A percentile compares a stretch with the other conserved stretches of the same genome.
phyloP scores from a whole-genome alignment of 2,329 filamentous ascomycete species.

The Fusarium xyrophilum region DNA sequence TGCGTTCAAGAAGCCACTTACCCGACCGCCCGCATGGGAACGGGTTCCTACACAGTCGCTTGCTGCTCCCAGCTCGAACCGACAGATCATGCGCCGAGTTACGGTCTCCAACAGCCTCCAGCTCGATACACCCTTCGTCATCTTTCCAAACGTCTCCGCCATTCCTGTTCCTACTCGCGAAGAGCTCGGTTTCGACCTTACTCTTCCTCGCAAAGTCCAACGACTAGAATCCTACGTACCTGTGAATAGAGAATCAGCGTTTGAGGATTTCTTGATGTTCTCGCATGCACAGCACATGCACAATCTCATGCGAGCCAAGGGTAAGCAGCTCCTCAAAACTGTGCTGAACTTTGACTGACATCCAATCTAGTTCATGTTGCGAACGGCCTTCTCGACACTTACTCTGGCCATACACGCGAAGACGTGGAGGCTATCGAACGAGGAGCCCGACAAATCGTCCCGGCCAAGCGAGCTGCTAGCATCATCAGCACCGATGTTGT shows the following conservation, averaged over 20 bases:
- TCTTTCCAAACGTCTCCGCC: not conserved
- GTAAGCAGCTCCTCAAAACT: slow-evolving; percentile 27
- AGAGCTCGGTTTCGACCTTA: slow-evolving; percentile 11
- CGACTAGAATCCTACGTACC: slow-evolving; percentile 1
- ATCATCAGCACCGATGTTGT: slow-evolving; percentile 11
- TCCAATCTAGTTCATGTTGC: slow-evolving; percentile 36
- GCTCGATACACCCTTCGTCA: not conserved
- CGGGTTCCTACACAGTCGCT: slow-evolving; percentile 43
- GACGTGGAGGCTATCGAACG: slow-evolving; percentile 15
- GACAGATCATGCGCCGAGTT: slow-evolving; percentile 47
- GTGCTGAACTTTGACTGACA: slow-evolving; percentile 13
- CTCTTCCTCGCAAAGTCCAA: slow-evolving; percentile 17
- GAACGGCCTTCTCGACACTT: slow-evolving; percentile 34
- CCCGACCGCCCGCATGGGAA: slow-evolving; percentile 43
- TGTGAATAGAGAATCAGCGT: not conserved
- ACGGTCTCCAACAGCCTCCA: slow-evolving; percentile 15
- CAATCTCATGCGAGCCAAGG: slow-evolving; percentile 41
- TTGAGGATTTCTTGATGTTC: slow-evolving; percentile 1
- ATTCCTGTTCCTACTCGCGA: not conserved
- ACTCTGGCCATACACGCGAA: slow-evolving; percentile 11
- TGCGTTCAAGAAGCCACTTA: slow-evolving; percentile 21
- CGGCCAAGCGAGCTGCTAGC: slow-evolving; percentile 42
- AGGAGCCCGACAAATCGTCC: slow-evolving; percentile 29
- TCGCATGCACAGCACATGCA: slow-evolving; percentile 16
- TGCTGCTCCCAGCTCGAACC: slow-evolving; percentile 31